Percentiles rank a stretch among this genome's conserved stretches.
phyloP scores from a whole-genome alignment of 768 basidiomycete species.

The Naganishia vishniacii region DNA sequence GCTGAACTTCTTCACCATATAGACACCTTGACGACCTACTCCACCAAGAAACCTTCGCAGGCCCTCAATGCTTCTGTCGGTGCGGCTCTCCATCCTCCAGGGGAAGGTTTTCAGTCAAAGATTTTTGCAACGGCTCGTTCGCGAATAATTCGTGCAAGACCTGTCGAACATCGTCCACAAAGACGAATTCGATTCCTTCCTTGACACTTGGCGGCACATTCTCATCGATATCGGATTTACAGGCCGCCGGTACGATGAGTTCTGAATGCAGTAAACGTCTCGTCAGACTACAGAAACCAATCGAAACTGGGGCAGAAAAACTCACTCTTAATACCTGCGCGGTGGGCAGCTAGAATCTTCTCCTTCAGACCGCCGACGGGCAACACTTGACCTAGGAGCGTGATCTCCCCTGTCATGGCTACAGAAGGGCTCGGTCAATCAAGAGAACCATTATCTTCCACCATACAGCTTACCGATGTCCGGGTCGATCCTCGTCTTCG shows the following conservation, averaged over 20 bases:
- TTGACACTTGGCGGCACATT: conserved; percentile 96
- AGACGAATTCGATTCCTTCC: conserved; percentile 87
- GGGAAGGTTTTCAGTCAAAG: conserved; percentile 64
- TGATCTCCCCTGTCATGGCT: conserved; percentile 99
- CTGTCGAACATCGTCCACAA: conserved; percentile 86
- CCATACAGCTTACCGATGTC: conserved; percentile 67
- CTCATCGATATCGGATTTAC: conserved; percentile 90
- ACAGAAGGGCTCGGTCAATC: neutral
- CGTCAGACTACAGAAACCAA: neutral
- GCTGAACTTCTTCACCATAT: no score
- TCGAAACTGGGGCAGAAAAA: conserved; percentile 13
- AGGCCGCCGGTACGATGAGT: conserved; percentile 56
- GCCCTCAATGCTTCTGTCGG: conserved; percentile 20
- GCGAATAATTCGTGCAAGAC: conserved; percentile 82
- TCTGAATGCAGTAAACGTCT: conserved; percentile 33
- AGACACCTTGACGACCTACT: no score
- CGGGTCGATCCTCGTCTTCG: conserved; percentile 70
- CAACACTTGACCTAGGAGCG: conserved; percentile 88
- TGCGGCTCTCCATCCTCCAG: conserved; percentile 33
- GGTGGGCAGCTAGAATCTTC: conserved; percentile 75
- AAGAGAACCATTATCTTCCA: neutral
- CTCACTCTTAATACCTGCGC: conserved; percentile 84
- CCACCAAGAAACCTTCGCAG: no score
- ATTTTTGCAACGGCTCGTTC: conserved; percentile 57
- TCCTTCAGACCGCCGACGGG: conserved; percentile 90